Conservation (phyloP, 2,329 filamentous ascomycete genomes). For the Xylariaceae sp. region DNA sequence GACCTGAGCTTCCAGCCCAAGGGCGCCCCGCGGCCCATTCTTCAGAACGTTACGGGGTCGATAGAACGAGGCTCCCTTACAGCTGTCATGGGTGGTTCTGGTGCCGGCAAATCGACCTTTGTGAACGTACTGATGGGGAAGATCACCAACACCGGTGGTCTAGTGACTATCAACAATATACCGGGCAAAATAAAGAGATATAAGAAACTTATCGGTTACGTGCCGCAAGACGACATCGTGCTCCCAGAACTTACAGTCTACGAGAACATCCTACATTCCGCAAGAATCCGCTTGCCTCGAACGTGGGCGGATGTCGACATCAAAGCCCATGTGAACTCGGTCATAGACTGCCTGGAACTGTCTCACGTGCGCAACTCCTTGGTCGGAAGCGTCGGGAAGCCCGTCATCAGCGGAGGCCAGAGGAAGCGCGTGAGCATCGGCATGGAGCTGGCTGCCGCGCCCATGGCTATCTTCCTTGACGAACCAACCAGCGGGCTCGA, state of each 20-base stretch:
- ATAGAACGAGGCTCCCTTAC: slow-evolving; percentile 62
- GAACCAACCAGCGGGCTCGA: slow-evolving; percentile 62
- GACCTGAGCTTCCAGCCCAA: slow-evolving; percentile 57
- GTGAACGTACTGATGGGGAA: slow-evolving; percentile 69
- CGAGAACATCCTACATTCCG: slow-evolving; percentile 68
- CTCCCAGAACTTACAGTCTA: slow-evolving; percentile 65
- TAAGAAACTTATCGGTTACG: slow-evolving; percentile 67
- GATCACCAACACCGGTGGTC: slow-evolving; percentile 55
- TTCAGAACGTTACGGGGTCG: slow-evolving; percentile 60
- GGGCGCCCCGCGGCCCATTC: slow-evolving; percentile 51
- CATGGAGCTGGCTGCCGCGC: slow-evolving; percentile 63
- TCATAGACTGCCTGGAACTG: slow-evolving; percentile 62
- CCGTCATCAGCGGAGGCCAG: slow-evolving; percentile 63
- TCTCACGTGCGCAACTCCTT: slow-evolving; percentile 58
- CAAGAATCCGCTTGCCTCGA: slow-evolving; percentile 58
- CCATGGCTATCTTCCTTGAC: slow-evolving; percentile 62
- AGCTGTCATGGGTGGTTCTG: slow-evolving; percentile 65
- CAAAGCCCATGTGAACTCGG: slow-evolving; percentile 59
- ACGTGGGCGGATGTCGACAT: slow-evolving; percentile 59
- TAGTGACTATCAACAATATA: slow-evolving; percentile 59
- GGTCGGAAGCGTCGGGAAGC: slow-evolving; percentile 58
- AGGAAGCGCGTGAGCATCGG: slow-evolving; percentile 65
- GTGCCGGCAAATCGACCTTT: slow-evolving; percentile 66
- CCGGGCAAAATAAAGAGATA: slow-evolving; percentile 56
- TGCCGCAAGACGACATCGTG: slow-evolving; percentile 67